Evolutionary conservation across 352 stramenopile species (phyloP).

Genomic region (Pythium scleroteichum): DNA sequence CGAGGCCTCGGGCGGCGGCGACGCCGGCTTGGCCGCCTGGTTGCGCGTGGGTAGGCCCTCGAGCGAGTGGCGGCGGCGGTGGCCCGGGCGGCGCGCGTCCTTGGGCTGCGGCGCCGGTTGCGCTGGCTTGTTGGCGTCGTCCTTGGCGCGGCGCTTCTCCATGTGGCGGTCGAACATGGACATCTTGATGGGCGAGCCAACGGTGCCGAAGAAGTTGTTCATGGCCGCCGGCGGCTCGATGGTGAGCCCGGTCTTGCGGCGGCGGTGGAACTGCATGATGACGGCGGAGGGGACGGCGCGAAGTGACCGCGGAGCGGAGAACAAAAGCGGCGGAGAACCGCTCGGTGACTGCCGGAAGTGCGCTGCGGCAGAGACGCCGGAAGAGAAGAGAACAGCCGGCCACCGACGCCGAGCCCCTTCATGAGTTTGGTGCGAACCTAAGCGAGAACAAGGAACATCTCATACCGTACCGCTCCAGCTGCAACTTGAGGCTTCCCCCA

Average conservation of each 20-base stretch:
- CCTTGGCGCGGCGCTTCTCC: constrained; percentile 26
- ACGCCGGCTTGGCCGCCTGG: constrained; percentile 17
- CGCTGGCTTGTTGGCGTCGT: constrained; percentile 13
- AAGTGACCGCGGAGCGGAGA: no score
- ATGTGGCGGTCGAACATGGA: constrained; percentile 30
- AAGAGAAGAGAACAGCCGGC: neutral
- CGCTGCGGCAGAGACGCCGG: no score
- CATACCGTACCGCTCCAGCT: neutral
- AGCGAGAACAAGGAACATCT: neutral
- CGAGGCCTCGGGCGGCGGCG: constrained; percentile 21
- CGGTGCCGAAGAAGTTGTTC: constrained; percentile 71
- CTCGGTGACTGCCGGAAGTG: no score
- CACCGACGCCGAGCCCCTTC: neutral
- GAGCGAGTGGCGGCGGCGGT: constrained; percentile 11
- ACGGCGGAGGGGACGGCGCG: no score
- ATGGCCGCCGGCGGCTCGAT: constrained; percentile 29
- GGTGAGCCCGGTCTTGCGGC: constrained; percentile 27
- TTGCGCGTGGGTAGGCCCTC: neutral
- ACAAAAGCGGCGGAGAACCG: no score
- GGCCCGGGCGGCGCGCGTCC: neutral
- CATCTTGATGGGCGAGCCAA: constrained; percentile 76
- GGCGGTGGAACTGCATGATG: constrained; percentile 42
- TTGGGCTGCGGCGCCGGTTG: neutral
- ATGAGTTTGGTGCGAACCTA: neutral
- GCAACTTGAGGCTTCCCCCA: neutral